Conservation (phyloP, 805 yeast genomes). For the Wickerhamomyces silvicola region DNA sequence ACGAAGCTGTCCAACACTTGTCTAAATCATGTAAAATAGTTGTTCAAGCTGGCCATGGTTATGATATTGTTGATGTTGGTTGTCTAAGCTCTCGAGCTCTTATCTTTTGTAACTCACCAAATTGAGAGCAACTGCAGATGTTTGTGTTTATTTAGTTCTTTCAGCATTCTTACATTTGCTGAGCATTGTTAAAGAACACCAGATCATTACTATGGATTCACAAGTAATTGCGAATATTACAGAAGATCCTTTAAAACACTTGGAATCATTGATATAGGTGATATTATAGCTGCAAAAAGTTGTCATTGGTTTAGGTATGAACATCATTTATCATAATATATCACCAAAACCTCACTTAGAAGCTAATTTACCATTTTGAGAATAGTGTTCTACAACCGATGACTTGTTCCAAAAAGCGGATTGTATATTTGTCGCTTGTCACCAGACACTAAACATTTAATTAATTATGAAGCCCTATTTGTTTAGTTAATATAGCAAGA, state of each 20-base stretch:
- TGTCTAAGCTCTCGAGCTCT: conserved; percentile 27
- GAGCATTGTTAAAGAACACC: conserved; percentile 31
- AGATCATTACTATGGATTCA: conserved; percentile 27
- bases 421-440: conserved; percentile 32
- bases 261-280: conserved; percentile 43
- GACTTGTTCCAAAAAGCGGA: conserved; percentile 24
- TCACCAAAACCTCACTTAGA: conserved; percentile 25
- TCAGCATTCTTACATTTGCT: conserved; percentile 30
- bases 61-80: conserved; percentile 32
- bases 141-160: conserved; percentile 28
- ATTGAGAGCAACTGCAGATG: conserved; percentile 35
- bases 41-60: conserved; percentile 35
- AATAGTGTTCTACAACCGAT: conserved; percentile 20
- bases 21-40: conserved; percentile 31
- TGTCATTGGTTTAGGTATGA: conserved; percentile 39
- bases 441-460: conserved; percentile 30
- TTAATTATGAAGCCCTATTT: conserved; percentile 26
- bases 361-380: conserved; percentile 30
- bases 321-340: conserved; percentile 36
- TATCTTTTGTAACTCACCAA: conserved; percentile 33
- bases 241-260: conserved; percentile 35
- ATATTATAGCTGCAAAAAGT: conserved; percentile 39
- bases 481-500: conserved; percentile 32
- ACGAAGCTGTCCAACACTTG: conserved; percentile 25
- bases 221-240: conserved; percentile 26